Percentiles rank a stretch among this genome's conserved stretches.
phyloP scores from a whole-genome alignment of 1,139 yeast genomes.

The Meyerozyma carpophila region DNA sequence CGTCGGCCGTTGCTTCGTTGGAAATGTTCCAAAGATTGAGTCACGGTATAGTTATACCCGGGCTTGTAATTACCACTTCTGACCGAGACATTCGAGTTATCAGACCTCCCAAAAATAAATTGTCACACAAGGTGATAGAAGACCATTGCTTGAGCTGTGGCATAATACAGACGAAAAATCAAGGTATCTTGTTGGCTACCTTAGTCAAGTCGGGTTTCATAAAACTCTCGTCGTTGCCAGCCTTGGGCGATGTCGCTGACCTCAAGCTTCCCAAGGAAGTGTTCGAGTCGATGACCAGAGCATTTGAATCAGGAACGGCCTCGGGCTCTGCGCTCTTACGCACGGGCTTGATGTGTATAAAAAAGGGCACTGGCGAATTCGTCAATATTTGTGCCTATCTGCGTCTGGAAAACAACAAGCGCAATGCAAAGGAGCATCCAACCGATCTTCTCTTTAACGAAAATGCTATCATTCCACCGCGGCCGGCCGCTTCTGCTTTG shows the following conservation, averaged over 20 bases:
- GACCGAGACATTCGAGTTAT: constrained; percentile 60
- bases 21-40: constrained; percentile 56
- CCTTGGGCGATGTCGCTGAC: constrained; percentile 34
- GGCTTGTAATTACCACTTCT: constrained; percentile 56
- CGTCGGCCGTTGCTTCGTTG: constrained; percentile 59
- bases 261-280: constrained; percentile 31
- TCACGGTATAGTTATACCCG: constrained; percentile 58
- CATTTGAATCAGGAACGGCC: constrained; percentile 20
- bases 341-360: constrained; percentile 69
- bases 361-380: constrained; percentile 55
- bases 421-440: constrained; percentile 12
- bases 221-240: constrained; percentile 34
- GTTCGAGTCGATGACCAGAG: constrained; percentile 17
- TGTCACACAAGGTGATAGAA: constrained; percentile 61
- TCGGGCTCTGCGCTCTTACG: constrained; percentile 39
- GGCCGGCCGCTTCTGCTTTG: constrained; percentile 76
- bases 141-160: constrained; percentile 53
- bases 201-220: constrained; percentile 35
- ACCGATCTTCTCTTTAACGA: constrained; percentile 58
- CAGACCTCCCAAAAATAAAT: constrained; percentile 53
- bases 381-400: constrained; percentile 28
- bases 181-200: constrained; percentile 34
- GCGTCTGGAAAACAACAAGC: constrained; percentile 17
- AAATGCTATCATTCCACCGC: constrained; percentile 58
- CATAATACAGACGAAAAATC: constrained; percentile 22